Evolutionary conservation across 2,329 filamentous ascomycete species (phyloP), one percentile per base, ranked within the genome.

Genomic region (Fusarium equiseti): DNA sequence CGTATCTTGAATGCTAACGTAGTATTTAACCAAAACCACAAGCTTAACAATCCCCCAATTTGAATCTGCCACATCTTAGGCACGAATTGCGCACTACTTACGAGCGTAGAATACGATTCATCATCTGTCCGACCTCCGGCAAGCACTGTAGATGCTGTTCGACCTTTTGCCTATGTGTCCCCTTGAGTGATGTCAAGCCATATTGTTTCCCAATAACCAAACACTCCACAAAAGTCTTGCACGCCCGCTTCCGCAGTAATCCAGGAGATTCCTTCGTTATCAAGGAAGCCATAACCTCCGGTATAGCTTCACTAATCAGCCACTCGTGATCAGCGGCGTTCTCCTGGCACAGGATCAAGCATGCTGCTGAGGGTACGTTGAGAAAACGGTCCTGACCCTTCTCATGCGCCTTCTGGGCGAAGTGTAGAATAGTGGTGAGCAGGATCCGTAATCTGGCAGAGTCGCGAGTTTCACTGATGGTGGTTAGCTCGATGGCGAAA

Each of bases 151-250:
- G 29, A 50, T 50, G 29, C n/a, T 35, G n/a, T 35, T 24, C 29
- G 7, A 54, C 26, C 18, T 20, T 32, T 22, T 54, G 38, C 20
- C 52, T 45, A 15, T 22, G 12, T 45, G 22, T 24, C 13, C 43
- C 43, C 24, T 27, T 27, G 15, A 24, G 43, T 18, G 29, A 29
- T 20, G 29, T 26, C 27, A 54, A 31, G 5, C 52, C 52, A 13
- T 54, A 54, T 22, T 45, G 52, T 20, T 45, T 54, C 7, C 52
- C 52, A 45, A 54, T 32, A 40, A 54, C 29, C 20, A 54, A n/a
- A 10, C 52, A 54, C 52, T 54, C 52, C 27, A 54, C 38, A n/a
- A 54, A 31, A 26, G 52, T 43, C 40, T 45, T 54, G 10, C 42
- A 54, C 6, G 38, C 40, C 29, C 27, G 40, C 20, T 18, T 54